Percentiles rank a stretch among this genome's conserved stretches.
Evolutionary conservation across 371 early-diverging fungal genomes (phyloP).

Genomic region (Capillidium heterosporum): DNA sequence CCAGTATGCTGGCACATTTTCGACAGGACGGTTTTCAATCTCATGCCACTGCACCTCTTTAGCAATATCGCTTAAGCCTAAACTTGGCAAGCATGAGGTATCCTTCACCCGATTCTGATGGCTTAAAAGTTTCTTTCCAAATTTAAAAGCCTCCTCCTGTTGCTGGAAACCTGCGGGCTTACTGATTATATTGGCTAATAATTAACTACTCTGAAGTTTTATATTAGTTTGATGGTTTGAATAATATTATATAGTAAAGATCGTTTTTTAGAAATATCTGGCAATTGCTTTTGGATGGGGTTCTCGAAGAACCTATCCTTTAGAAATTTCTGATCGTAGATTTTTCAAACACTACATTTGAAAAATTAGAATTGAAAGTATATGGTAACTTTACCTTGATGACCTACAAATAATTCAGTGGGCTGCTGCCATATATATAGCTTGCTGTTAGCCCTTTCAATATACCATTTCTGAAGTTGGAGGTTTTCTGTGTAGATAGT

Average conservation of each 20-base stretch:
- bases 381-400: conserved; percentile 57
- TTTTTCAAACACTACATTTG: too few relatives aligned
- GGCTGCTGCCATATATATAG: conserved; percentile 77
- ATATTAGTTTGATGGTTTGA: conserved; percentile 35
- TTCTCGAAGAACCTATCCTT: too few relatives aligned
- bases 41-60: conserved; percentile 34
- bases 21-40: conserved; percentile 40
- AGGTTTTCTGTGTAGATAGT: conserved; percentile 35
- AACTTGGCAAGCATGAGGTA: conserved; percentile 60
- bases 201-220: conserved; percentile 33
- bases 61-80: conserved; percentile 55
- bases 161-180: conserved; percentile 32
- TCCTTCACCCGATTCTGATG: conserved; percentile 62
- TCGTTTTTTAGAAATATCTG: conserved; percentile 59
- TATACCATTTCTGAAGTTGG: conserved; percentile 70
- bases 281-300: too few relatives aligned
- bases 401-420: conserved; percentile 63
- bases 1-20: conserved; percentile 47
- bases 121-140: conserved; percentile 37
- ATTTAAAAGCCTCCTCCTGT: conserved; percentile 34
- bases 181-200: conserved; percentile 36
- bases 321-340: too few relatives aligned
- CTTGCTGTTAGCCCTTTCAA: conserved; percentile 57
- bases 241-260: conserved; percentile 67
- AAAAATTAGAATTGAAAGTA: too few relatives aligned